Base-by-base conservation (phyloP, 352 stramenopile genomes). In the Globisporangium echinulatum region DNA sequence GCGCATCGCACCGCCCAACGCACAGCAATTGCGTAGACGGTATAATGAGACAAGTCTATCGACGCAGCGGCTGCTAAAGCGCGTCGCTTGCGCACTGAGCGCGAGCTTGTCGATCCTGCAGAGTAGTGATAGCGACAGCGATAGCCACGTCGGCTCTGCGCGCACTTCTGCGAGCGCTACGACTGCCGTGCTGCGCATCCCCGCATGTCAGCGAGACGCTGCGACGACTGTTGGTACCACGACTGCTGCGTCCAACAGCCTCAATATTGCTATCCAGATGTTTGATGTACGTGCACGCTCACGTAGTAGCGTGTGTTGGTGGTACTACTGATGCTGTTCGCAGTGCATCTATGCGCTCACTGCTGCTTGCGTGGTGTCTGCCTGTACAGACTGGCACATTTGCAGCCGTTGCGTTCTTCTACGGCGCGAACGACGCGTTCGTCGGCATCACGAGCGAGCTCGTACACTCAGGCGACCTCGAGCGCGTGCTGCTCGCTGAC, bases 211-310 rank as follows among this genome's bases (percentile, higher is more conserved):
- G 2, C 25, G 25, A 33, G 25, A 33, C 25, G 25, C 25, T 33
- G 25, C 25, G 25, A 33, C 25, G 25, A 33, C 40, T n/a, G n/a
- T 7, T 5, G 19, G 5, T 6, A 11, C 39, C 10, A 3, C 15
- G 15, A 3, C 25, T 39, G 17, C 57, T 4, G 15, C 50, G 37
- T 5, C 58, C 36, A 33, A 7, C 14, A 7, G 17, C 25, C 38
- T 66, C 17, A 65, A 73, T 55, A 54, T 86, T 5, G 71, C 70
- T 37, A 53, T 83, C 4, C 66, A 64, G 10, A 74, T 82, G 74
- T 43, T 82, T 10, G 39, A 60, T 6, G 76, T 83, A 62, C 71
- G 66, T 33, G 48, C 19, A 38, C 38, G n/a, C 36, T 36, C 15
- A 14, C 6, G 10, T 38, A 11, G n/a, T 25, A 52, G 0, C 25